Conservation (phyloP, 2,329 filamentous ascomycete genomes). For the Hypoxylon sp. region DNA sequence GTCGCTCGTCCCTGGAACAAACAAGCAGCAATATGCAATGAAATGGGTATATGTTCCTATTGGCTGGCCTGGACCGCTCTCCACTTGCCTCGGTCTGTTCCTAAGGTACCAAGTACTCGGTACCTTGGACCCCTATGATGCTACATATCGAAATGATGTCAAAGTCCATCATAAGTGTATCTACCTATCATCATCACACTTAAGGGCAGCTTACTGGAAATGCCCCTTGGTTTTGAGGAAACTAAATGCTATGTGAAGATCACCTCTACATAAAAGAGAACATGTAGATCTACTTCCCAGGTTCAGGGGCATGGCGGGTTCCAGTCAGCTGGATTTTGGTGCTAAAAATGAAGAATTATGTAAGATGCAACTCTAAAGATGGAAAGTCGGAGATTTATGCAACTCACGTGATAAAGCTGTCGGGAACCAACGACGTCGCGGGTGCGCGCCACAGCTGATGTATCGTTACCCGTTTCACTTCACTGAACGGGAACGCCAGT, state of each 20-base stretch:
- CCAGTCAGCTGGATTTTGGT: not conserved
- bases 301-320: not conserved
- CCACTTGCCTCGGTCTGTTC: slow-evolving; percentile 36
- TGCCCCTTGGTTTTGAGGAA: no score
- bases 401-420: slow-evolving; percentile 26
- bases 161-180: not conserved
- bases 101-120: no score
- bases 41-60: slow-evolving; percentile 9
- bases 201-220: no score
- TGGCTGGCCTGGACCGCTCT: slow-evolving; percentile 15
- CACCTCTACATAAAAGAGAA: no score
- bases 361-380: no score
- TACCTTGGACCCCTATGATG: not conserved
- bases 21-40: not conserved
- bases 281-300: no score
- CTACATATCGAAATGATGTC: not conserved
- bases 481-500: slow-evolving; percentile 4
- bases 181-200: not conserved
- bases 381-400: not conserved
- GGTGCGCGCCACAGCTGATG: slow-evolving; percentile 26
- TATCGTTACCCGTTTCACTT: slow-evolving; percentile 5
- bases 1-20: no score
- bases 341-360: no score
- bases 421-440: slow-evolving; percentile 30
- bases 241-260: no score